Evolutionary conservation across 768 basidiomycete genomes (phyloP).

Genomic region (Mrakia hoshinonis): DNA sequence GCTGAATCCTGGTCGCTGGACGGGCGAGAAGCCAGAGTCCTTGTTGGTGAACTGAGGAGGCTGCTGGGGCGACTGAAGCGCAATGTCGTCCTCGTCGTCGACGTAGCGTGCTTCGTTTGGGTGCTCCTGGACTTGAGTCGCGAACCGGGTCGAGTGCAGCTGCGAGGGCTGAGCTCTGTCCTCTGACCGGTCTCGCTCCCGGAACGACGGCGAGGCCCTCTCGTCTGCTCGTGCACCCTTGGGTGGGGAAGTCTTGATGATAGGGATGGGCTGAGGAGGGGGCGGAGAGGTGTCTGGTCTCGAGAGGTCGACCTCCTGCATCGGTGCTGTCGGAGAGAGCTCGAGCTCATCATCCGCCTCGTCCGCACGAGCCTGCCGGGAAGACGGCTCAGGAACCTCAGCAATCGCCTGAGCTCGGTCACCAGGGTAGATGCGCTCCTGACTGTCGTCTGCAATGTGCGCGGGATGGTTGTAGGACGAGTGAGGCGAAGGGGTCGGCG

Average conservation of each 20-base stretch:
- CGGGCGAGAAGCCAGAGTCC: neutral
- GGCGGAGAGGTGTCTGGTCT: neutral
- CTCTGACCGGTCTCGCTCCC: too few relatives aligned
- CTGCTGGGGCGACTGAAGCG: neutral
- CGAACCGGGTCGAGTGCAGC: neutral
- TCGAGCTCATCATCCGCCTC: neutral
- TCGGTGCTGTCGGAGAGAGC: neutral
- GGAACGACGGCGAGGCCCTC: too few relatives aligned
- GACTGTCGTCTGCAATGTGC: neutral
- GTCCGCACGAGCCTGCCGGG: neutral
- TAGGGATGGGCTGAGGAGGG: neutral
- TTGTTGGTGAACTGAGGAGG: neutral
- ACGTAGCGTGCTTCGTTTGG: neutral
- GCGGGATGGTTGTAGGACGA: neutral
- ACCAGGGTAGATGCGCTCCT: neutral
- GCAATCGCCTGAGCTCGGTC: neutral
- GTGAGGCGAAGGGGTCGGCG: neutral
- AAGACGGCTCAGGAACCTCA: neutral
- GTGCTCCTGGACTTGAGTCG: neutral
- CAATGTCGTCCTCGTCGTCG: neutral
- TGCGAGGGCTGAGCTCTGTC: too few relatives aligned
- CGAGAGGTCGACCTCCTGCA: neutral
- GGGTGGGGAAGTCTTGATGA: neutral
- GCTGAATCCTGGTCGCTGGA: neutral
- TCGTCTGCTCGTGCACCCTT: neutral